Evolutionary conservation across 1,139 yeast species (phyloP), one percentile per base, ranked within the genome.

Genomic region (Petasospora fabianii): DNA sequence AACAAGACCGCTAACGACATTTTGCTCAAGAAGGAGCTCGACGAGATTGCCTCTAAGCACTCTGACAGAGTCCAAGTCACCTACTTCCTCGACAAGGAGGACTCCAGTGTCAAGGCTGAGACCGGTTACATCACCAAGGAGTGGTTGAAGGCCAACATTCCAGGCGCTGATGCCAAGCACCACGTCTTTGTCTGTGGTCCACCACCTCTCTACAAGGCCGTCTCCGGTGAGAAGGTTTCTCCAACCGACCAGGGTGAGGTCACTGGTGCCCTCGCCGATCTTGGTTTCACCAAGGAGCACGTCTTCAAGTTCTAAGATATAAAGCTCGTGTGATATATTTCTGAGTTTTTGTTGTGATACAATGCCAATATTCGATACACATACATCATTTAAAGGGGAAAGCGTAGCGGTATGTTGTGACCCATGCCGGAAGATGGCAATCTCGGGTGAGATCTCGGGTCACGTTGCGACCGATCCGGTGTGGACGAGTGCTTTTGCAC

Each of bases 171-270:
- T 48, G 78, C 68, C 50, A 71, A 78, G 54, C 69, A 81, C 61
- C 80, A 85, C 65, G 74, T 85, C 50, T 82, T 88, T 61, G 81
- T 85, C 52, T 87, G 97, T 71, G 98, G 96, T 53, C 95, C 96
- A 41, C 92, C 94, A 57, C 85, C 87, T 39, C 69, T 87, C 68
- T 78, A 81, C 73, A 72, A 84, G 53, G 84, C 96, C 51, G 62
- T 88, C 53, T 87, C 96, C 30, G 99, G 98, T 60, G 64, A 66
- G 55, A 92, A 92, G 75, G 73, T 67, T 34, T 80, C 95, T 39
- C 95, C 97, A 54, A 60, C 81, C 42, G 97, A 90, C 60, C 98
- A 92, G 71, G 98, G 98, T 65, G 96, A 86, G 66, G 76, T 94
- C 44, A 70, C 80, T 28, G 99, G 99, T 58, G 76, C 79, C 39